phyloP scores from a whole-genome alignment of 768 basidiomycete genomes.

The Naganishia friedmannii region DNA sequence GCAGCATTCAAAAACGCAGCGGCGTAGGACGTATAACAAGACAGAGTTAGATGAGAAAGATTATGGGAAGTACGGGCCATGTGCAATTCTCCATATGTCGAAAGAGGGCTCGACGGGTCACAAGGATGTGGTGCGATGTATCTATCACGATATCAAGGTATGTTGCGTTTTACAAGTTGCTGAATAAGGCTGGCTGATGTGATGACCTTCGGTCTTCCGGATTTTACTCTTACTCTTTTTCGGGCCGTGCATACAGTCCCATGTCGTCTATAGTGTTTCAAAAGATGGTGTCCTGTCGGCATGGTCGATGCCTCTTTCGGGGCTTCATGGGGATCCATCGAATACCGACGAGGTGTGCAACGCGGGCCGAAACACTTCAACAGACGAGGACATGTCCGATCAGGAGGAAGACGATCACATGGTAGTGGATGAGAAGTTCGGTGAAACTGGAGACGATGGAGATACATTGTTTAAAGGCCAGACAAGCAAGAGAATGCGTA shows the following conservation, averaged over 20 bases:
- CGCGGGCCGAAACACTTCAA: constrained; percentile 32
- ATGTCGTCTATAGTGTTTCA: constrained; percentile 48
- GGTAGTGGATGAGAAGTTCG: constrained; percentile 19
- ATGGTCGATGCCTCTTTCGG: constrained; percentile 38
- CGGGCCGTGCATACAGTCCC: constrained; percentile 12
- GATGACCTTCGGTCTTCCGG: not conserved
- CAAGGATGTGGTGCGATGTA: constrained; percentile 45
- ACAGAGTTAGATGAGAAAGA: not conserved
- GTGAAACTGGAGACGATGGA: constrained; percentile 39
- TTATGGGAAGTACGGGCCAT: constrained; percentile 35
- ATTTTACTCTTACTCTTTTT: constrained; percentile 1
- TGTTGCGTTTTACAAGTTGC: not conserved
- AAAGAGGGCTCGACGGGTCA: constrained; percentile 37
- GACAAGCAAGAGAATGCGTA: constrained; percentile 2
- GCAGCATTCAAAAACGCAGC: constrained; percentile 29
- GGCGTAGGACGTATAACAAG: not conserved
- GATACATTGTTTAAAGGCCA: constrained; percentile 3
- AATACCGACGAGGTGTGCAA: constrained; percentile 40
- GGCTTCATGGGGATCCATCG: constrained; percentile 37
- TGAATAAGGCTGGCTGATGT: not conserved
- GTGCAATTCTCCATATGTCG: constrained; percentile 41
- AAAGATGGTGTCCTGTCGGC: constrained; percentile 47
- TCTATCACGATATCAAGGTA: constrained; percentile 41
- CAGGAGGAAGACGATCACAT: constrained; percentile 29
- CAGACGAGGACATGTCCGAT: constrained; percentile 27